Evolutionary conservation across 2,329 filamentous ascomycete genomes (phyloP).

Genomic region (Phialophora macrospora): DNA sequence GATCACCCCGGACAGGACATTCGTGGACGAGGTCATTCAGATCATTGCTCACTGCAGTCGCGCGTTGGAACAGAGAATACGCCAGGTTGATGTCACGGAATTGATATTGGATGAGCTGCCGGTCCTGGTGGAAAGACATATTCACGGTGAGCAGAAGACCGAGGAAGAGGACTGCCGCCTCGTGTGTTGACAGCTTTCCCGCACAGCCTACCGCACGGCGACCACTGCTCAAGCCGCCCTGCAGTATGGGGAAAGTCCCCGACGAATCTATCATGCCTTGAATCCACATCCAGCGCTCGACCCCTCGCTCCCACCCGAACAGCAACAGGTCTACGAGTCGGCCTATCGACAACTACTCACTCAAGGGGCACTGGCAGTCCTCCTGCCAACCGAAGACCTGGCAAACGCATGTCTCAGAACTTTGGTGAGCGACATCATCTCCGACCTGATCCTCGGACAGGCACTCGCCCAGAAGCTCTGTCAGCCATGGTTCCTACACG

Average conservation of each 20-base stretch:
- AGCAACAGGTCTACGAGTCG: conserved; percentile 75
- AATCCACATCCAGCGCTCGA: conserved; percentile 76
- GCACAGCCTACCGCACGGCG: conserved; percentile 73
- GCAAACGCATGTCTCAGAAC: conserved; percentile 84
- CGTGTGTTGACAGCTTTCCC: conserved; percentile 1
- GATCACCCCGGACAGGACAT: conserved; percentile 87
- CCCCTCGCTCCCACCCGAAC: conserved; percentile 27
- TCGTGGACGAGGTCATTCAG: conserved; percentile 85
- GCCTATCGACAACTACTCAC: conserved; percentile 88
- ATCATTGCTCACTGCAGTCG: conserved; percentile 91
- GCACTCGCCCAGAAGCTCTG: conserved; percentile 78
- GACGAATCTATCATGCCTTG: conserved; percentile 79
- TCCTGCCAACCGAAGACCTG: conserved; percentile 90
- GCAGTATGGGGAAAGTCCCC: conserved; percentile 66
- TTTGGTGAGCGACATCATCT: conserved; percentile 83
- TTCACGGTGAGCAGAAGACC: conserved; percentile 65
- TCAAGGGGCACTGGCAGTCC: conserved; percentile 76
- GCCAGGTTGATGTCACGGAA: conserved; percentile 80
- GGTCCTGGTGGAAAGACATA: conserved; percentile 76
- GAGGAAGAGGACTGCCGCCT: conserved; percentile 13
- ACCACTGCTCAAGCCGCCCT: conserved; percentile 62
- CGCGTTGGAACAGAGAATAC: conserved; percentile 81
- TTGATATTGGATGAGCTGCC: conserved; percentile 87
- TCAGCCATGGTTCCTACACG: conserved; percentile 88
- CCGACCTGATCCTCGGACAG: conserved; percentile 86